Conservation (phyloP, 352 stramenopile species). For the Paralagenidium karlingii region DNA sequence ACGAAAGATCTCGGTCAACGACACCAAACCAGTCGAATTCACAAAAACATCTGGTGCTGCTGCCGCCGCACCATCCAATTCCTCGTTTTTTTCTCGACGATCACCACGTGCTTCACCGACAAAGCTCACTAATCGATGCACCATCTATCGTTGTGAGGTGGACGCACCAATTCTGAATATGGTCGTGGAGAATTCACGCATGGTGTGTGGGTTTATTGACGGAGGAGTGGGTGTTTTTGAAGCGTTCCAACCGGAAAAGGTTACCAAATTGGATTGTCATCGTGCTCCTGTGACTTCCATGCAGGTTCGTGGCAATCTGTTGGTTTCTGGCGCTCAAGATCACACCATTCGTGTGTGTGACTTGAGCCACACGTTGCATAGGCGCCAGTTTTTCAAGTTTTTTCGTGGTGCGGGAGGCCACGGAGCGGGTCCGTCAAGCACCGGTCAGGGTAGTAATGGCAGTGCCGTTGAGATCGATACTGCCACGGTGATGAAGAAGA, state of each 20-base stretch:
- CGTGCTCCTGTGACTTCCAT: constrained; percentile 35
- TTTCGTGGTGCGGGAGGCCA: constrained; percentile 18
- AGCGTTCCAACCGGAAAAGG: neutral
- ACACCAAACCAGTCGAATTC: constrained; percentile 16
- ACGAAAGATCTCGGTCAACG: constrained; percentile 57
- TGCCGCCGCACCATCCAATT: too few relatives aligned
- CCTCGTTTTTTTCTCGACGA: too few relatives aligned
- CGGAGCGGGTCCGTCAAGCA: constrained; percentile 1
- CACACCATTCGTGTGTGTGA: constrained; percentile 65
- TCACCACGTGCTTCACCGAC: too few relatives aligned
- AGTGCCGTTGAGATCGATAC: constrained; percentile 30
- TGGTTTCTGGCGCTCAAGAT: constrained; percentile 61
- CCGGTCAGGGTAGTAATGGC: constrained; percentile 5
- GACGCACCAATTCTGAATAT: constrained; percentile 58
- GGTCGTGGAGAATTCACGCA: constrained; percentile 25
- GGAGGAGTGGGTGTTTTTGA: neutral
- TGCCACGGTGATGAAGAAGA: constrained; percentile 36
- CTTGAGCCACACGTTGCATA: constrained; percentile 39
- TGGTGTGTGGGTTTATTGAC: constrained; percentile 28
- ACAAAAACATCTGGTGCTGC: too few relatives aligned
- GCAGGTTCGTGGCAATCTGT: constrained; percentile 36
- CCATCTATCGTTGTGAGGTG: too few relatives aligned
- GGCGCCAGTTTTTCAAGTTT: constrained; percentile 47
- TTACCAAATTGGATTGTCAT: constrained; percentile 15
- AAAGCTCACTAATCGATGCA: too few relatives aligned